phyloP scores from a whole-genome alignment of 2,329 filamentous ascomycete species.

The Aureobasidium sp. region DNA sequence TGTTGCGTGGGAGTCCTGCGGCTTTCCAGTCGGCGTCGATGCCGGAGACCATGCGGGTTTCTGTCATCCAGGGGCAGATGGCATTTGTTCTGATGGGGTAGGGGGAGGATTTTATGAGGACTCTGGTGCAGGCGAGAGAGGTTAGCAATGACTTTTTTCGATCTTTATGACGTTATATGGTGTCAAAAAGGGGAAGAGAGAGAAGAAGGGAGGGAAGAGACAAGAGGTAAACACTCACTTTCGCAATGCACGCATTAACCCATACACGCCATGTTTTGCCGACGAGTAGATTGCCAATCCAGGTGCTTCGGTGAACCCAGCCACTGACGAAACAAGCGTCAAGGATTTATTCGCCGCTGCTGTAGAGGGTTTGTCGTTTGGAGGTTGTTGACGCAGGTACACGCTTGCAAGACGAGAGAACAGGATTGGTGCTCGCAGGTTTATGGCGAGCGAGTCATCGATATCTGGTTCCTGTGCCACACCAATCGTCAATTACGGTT shows the following conservation, averaged over 20 bases:
- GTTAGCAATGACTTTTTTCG: too few relatives aligned
- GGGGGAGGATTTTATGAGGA: slow-evolving; percentile 27
- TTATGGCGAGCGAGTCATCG: slow-evolving; percentile 40
- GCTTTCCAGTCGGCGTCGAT: slow-evolving; percentile 32
- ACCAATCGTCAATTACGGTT: not conserved
- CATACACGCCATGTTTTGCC: slow-evolving; percentile 46
- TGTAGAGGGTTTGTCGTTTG: slow-evolving; percentile 18
- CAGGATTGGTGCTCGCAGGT: slow-evolving; percentile 41
- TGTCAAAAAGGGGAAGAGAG: too few relatives aligned
- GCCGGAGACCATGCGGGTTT: slow-evolving; percentile 32
- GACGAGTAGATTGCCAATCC: slow-evolving; percentile 43
- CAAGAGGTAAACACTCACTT: slow-evolving; percentile 21
- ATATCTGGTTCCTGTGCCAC: slow-evolving; percentile 23
- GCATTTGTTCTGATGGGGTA: slow-evolving; percentile 37
- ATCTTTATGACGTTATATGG: too few relatives aligned
- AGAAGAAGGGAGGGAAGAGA: too few relatives aligned
- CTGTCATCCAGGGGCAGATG: slow-evolving; percentile 40
- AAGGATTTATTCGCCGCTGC: slow-evolving; percentile 35
- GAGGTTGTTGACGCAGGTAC: slow-evolving; percentile 40
- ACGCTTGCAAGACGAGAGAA: slow-evolving; percentile 45
- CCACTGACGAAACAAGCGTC: slow-evolving; percentile 39
- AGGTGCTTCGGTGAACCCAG: slow-evolving; percentile 44
- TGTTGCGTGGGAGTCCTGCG: slow-evolving; percentile 35
- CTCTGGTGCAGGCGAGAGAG: slow-evolving; percentile 17
- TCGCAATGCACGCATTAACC: slow-evolving; percentile 42